Conservation (phyloP, 495 filamentous ascomycete species). For the Podospora australis region DNA sequence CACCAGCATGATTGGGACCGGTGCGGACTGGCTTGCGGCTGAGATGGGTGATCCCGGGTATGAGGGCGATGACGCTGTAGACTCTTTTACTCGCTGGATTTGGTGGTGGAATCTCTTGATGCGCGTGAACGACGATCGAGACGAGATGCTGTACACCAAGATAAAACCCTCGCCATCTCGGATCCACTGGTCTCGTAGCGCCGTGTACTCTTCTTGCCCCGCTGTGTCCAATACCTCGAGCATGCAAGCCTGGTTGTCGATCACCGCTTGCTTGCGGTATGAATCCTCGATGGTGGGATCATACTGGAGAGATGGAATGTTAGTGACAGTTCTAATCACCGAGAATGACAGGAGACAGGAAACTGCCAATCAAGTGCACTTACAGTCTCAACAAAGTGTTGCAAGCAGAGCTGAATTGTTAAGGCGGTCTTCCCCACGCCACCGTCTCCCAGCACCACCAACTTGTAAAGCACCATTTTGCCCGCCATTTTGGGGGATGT, state of each 20-base stretch:
- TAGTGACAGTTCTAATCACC: conserved; percentile 16
- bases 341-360: conserved; percentile 7
- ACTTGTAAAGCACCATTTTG: conserved; percentile 95
- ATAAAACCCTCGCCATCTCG: conserved; percentile 96
- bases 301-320: conserved; percentile 45
- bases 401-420: conserved; percentile 83
- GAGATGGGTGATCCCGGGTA: conserved; percentile 55
- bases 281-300: conserved; percentile 98
- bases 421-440: conserved; percentile 91
- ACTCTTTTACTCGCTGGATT: conserved; percentile 96
- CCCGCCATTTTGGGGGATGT: conserved; percentile 45
- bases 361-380: conserved; percentile 17
- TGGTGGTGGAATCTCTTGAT: conserved; percentile 95
- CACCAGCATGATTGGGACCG: conserved; percentile 93
- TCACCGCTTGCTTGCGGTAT: conserved; percentile 97
- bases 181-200: conserved; percentile 96
- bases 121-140: conserved; percentile 85
- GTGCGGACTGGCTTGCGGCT: conserved; percentile 46
- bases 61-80: conserved; percentile 72
- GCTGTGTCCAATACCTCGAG: conserved; percentile 97
- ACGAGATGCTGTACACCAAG: conserved; percentile 96
- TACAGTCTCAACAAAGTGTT: conserved; percentile 56
- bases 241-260: conserved; percentile 96
- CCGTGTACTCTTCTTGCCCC: conserved; percentile 99
- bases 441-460: conserved; percentile 85